Base-by-base conservation (phyloP, 768 basidiomycete genomes). In the Pholiota conissans region DNA sequence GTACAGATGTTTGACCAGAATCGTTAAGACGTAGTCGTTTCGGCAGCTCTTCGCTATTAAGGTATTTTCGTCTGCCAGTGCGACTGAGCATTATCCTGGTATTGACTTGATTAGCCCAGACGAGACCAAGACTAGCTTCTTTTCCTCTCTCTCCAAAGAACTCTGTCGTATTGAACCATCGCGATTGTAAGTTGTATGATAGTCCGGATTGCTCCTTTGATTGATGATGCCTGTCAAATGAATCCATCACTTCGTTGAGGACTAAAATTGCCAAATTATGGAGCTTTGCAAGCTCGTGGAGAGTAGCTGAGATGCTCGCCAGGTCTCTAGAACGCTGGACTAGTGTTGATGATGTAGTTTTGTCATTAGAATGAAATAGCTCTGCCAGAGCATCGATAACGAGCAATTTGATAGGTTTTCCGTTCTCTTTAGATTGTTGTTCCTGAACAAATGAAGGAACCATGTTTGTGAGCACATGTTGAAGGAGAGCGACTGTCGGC, bases 101-200 rank as follows among this genome's bases (percentile, higher is more conserved):
- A 63, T 96, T 95, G 56, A 98, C 79, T 65, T 93, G 89, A 70
- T 96, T 98, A 14, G 95, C 90, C 96, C 96, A 98, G 8, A 86
- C 87, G 50, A 97, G 84, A 2, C 95, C 95, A 2, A 98, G 75
- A 35, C 83, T 84, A 0, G 91, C 93, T 71, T 96, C 90, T 66
- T 94, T 93, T 45, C 69, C 72, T 56, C 80, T 75, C 57, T 85
- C 84, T 1, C 83, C 83, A 0, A 82, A 79, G 22, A 84, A 67
- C 63, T 85, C 79, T 22, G 84, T 84, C 16, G 86, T 82, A 37
- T 79, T 81, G 68, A 96, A 97, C 84, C 88, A 87, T 16, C 83
- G 82, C 2, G 87, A 79, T 65, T 96, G 93, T 18, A 84, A 81
- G 3, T 79, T 77, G 66, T 96, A 97, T 8, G 82, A 57, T 28